A percentile compares a stretch with the other conserved stretches of the same genome.
Conservation (phyloP, 495 filamentous ascomycete species). For the Rhypophila decipiens region DNA sequence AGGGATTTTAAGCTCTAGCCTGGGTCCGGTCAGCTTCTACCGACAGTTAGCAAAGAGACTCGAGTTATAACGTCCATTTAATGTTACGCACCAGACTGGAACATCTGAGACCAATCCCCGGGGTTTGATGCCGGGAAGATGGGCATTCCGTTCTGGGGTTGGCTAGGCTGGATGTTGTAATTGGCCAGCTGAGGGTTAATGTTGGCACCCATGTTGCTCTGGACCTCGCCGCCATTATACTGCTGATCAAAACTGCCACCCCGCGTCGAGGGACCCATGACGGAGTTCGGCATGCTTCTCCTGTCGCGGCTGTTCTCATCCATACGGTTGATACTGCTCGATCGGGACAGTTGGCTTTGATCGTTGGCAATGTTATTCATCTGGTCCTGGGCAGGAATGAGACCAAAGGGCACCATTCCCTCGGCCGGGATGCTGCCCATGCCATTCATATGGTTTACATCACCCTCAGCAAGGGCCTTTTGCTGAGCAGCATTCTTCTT, state of each 20-base stretch:
- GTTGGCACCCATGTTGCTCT: constrained; percentile 46
- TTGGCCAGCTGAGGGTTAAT: constrained; percentile 52
- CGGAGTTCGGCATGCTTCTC: constrained; percentile 45
- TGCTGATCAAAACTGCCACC: constrained; percentile 37
- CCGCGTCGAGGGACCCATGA: constrained; percentile 31
- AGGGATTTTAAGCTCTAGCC: constrained; percentile 40
- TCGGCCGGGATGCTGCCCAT: constrained; percentile 45
- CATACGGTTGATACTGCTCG: constrained; percentile 52
- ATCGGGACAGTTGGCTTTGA: constrained; percentile 50
- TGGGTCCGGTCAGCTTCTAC: constrained; percentile 48
- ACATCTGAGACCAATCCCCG: constrained; percentile 65
- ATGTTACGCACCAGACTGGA: constrained; percentile 62
- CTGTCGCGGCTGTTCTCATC: constrained; percentile 45
- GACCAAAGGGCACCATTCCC: constrained; percentile 45
- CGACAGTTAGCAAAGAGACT: constrained; percentile 51
- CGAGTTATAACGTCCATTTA: too few species aligned
- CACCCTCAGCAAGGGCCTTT: constrained; percentile 40
- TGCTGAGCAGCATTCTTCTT: constrained; percentile 64
- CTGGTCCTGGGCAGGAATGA: constrained; percentile 38
- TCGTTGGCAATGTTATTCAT: constrained; percentile 46
- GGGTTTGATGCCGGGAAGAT: too few species aligned
- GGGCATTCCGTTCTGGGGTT: constrained; percentile 46
- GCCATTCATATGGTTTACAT: constrained; percentile 48
- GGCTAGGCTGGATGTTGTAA: constrained; percentile 46
- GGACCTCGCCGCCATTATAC: constrained; percentile 45